Conservation (phyloP, 176 grass and related monocot species). For the Bolboschoenus planiculmis region DNA sequence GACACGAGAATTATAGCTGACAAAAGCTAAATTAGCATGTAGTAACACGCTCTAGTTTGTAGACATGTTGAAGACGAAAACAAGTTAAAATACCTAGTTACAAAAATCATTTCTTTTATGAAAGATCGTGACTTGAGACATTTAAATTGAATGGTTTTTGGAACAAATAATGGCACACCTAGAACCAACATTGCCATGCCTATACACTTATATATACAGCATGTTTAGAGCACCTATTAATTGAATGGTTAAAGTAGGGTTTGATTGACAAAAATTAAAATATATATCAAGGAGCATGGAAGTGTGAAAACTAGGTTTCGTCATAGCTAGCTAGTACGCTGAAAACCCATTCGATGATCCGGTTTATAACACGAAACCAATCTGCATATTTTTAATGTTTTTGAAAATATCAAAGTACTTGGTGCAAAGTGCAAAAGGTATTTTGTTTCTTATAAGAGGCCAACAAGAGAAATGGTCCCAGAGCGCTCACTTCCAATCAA, state of each 20-base stretch:
- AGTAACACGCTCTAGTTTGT: no score
- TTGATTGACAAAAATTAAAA: background rate
- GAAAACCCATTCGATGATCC: background rate
- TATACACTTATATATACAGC: background rate
- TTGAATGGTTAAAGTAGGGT: background rate
- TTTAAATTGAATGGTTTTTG: background rate
- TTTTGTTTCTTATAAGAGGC: background rate
- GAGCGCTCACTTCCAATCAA: background rate
- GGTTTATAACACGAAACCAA: background rate
- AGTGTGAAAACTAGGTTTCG: background rate
- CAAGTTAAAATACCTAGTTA: no score
- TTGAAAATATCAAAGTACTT: background rate
- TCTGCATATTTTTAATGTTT: background rate
- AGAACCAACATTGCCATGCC: background rate
- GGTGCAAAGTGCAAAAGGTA: background rate
- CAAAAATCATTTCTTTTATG: background rate
- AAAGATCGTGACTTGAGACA: background rate
- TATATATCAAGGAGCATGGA: background rate
- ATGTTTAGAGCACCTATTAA: background rate
- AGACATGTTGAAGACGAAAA: no score
- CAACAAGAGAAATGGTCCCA: slow-evolving; percentile 13
- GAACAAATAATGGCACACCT: background rate
- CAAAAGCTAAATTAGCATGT: no score
- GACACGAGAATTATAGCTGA: no score
- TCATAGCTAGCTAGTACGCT: background rate